phyloP scores from a whole-genome alignment of 2,329 filamentous ascomycete genomes.

The Thermoascus crustaceus region DNA sequence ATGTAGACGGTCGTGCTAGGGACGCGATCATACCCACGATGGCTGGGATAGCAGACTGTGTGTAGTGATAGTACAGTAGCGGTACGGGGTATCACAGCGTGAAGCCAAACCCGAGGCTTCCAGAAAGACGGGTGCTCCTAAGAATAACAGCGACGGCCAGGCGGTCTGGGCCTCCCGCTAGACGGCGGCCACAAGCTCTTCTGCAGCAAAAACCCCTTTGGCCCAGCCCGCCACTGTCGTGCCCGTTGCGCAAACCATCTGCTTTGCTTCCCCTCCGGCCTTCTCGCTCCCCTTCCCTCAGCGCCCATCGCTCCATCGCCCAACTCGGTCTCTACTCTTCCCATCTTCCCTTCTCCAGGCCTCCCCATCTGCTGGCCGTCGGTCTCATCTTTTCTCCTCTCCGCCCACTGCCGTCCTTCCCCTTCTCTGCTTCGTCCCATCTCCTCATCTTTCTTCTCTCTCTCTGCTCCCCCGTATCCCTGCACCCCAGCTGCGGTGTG shows the following conservation, averaged over 20 bases:
- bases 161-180: neutral
- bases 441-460: too few relatives aligned
- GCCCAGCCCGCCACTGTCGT: too few relatives aligned
- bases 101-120: too few relatives aligned
- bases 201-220: too few relatives aligned
- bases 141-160: neutral
- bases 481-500: neutral
- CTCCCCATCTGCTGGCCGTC: constrained; percentile 2
- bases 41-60: too few relatives aligned
- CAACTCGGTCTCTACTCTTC: constrained; percentile 10
- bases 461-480: neutral
- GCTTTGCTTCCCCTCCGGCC: neutral
- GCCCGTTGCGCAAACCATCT: neutral
- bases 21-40: neutral
- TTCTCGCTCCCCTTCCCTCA: neutral
- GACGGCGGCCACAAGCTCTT: neutral
- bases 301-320: neutral
- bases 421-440: constrained; percentile 4
- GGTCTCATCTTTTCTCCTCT: constrained; percentile 8
- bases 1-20: neutral
- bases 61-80: too few relatives aligned
- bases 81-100: too few relatives aligned
- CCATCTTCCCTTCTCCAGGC: constrained; percentile 9
- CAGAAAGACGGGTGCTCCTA: neutral
- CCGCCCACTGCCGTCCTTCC: constrained; percentile 2